Conservation (phyloP, 1,284 basidiomycete species). For the Cryptococcus sp. region DNA sequence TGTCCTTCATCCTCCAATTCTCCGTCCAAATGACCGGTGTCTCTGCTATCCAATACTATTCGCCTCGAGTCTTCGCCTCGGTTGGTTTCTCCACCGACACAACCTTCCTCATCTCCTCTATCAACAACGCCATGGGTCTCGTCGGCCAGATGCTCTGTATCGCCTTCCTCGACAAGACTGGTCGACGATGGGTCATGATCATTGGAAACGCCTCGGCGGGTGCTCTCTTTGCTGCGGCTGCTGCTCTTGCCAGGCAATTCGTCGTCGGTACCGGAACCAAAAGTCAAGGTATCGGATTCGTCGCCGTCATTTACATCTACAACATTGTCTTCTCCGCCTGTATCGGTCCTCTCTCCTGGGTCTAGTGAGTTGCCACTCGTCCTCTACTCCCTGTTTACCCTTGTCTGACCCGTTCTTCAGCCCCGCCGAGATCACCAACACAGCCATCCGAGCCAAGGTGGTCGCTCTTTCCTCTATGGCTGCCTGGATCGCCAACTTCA, state of each 20-base stretch:
- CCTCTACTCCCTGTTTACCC: not conserved
- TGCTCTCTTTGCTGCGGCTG: conserved; percentile 28
- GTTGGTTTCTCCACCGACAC: conserved; percentile 50
- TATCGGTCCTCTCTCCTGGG: conserved; percentile 4
- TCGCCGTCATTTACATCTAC: conserved; percentile 26
- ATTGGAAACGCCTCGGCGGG: conserved; percentile 54
- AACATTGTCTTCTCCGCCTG: conserved; percentile 22
- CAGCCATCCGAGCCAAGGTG: conserved; percentile 57
- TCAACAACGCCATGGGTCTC: conserved; percentile 58
- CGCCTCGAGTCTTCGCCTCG: conserved; percentile 25
- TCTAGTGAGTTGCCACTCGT: not conserved
- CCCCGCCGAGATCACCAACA: conserved; percentile 53
- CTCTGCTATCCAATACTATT: conserved; percentile 52
- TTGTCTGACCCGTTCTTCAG: conserved; percentile 6
- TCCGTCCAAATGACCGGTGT: conserved; percentile 54
- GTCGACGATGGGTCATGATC: conserved; percentile 55
- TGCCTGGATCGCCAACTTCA: conserved; percentile 51
- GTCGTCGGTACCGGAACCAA: not conserved
- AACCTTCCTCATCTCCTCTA: conserved; percentile 57
- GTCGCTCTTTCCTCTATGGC: conserved; percentile 56
- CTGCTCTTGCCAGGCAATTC: conserved; percentile 17
- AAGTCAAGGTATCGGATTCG: conserved; percentile 29
- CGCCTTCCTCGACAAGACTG: conserved; percentile 56
- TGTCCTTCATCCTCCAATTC: conserved; percentile 48
- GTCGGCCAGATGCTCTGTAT: conserved; percentile 56